Evolutionary conservation across 805 yeast species (phyloP).

Genomic region (Saccharomycopsis sp.): DNA sequence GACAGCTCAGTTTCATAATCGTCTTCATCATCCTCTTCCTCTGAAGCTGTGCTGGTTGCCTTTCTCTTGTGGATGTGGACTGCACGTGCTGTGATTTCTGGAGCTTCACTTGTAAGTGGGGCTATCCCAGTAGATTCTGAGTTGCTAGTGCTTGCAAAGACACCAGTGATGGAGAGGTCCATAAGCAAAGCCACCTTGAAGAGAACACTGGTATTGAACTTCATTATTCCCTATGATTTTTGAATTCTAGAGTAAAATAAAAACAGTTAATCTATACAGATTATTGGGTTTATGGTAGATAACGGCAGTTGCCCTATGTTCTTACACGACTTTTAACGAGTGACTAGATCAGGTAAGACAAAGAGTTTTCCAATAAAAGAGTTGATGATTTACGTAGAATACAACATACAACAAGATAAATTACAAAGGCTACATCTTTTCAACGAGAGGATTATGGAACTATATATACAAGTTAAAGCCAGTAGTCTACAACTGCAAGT

Average conservation of each 20-base stretch:
- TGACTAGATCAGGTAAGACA: not conserved
- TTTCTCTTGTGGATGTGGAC: not conserved
- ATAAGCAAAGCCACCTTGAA: not conserved
- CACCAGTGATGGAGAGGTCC: not conserved
- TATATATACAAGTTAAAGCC: not conserved
- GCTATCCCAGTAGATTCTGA: too few relatives aligned
- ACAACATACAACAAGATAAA: not conserved
- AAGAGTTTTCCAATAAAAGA: too few relatives aligned
- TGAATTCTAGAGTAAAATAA: too few relatives aligned
- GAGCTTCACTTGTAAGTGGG: too few relatives aligned
- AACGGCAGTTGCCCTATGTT: not conserved
- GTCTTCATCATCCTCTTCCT: not conserved
- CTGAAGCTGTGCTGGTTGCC: not conserved
- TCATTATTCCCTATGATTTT: not conserved
- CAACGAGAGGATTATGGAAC: not conserved
- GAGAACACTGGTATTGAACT: not conserved
- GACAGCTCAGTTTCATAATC: not conserved
- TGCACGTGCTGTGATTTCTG: not conserved
- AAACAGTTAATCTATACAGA: too few relatives aligned
- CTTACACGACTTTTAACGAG: not conserved
- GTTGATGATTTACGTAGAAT: too few relatives aligned
- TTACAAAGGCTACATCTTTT: too few relatives aligned
- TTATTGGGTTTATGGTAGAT: not conserved
- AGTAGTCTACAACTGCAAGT: not conserved
- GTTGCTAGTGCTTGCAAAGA: too few relatives aligned